Evolutionary conservation across 768 basidiomycete species (phyloP), one percentile per base, ranked within the genome.

Genomic region (Tricholoma flavovirens): DNA sequence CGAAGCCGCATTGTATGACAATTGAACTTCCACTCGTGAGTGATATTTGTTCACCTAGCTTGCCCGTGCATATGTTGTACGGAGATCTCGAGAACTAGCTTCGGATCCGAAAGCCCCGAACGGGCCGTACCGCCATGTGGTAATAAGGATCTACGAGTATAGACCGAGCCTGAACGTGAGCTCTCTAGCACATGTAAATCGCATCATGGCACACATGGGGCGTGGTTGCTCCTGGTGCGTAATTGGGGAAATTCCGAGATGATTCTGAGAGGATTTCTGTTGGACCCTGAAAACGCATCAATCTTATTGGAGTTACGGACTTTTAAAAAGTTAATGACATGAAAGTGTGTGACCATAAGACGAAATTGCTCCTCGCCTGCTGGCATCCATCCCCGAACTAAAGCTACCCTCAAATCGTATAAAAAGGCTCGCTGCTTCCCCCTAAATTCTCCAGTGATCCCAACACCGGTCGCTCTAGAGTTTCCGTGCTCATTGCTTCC

Each of bases 351-450:
- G 40, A 51, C 30, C 17, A 51, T 4, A 2, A 33, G 24, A 2
- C 29, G 15, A 32, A 32, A 19, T 32, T 33, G 15, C 6, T 22
- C 33, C 21, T 36, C 19, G 33, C 21, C 33, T 51, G 15, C 21
- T 36, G 35, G 33, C 15, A 6, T 36, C 35, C 14, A 36, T 51
- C 36, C 50, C 33, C 50, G 36, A 51, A 8, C 50, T 8, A 15
- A 30, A 51, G 50, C 50, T 35, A 51, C 50, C 50, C 50, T 51
- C 50, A 17, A 36, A 51, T 36, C 33, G 33, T 51, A 51, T 51
- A 51, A 51, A 51, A 51, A 19, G 19, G 5, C 33, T 6, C 10
- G 24, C 4, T 21, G 21, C 24, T 26, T 33, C 17, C 4, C 50
- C n/a, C 7, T 22, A 1, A 21, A 51, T 17, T 26, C 33, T 17